Base-by-base conservation (phyloP, 2,329 filamentous ascomycete species). In the Colletotrichum theobromicola region DNA sequence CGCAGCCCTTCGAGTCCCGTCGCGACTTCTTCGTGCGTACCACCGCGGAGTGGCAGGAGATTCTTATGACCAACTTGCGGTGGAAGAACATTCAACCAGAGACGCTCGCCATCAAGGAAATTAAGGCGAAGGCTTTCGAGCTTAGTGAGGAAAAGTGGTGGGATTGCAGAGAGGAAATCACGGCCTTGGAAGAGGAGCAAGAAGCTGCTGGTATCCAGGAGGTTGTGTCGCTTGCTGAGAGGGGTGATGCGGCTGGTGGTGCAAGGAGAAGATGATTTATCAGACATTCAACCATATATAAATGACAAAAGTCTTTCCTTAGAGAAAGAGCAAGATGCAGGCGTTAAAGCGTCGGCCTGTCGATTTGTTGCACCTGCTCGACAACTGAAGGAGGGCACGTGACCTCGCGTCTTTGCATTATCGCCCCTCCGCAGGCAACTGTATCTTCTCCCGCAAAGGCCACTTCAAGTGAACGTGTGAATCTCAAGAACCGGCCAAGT, bases 61-160 rank as follows among this genome's bases (percentile, higher is more conserved):
- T 96, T 16, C 88, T 98, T 46, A 92, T 98, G 85, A 93, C 93
- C 2, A 93, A 90, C 77, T 85, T 97, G 73, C 90, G 92, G 75
- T 92, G 91, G 86, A 93, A 92, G 83, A 90, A 90, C 37, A 87
- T 91, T 58, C 90, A 92, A 77, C 90, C 90, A 4, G 93, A 94
- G 82, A 89, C 91, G 53, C 89, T 95, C 77, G 88, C 91, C 1
- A 87, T 97, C 80, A 99, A 99, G 87, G 97, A 98, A 86, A 92
- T 98, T 80, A 95, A 98, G 83, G 94, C 96, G 80, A 93, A 92
- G 82, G 97, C 95, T 2, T 99, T 98, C 82, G 93, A 95, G 81
- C 89, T 95, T 77, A 96, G 96, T 53, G 97, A 99, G 84, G 94
- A 96, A 85, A 98, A 98, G 83, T 99, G 97, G 97, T 99, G 97